Evolutionary conservation across 371 early-diverging fungal genomes (phyloP).

Genomic region (Mortierella sp.): DNA sequence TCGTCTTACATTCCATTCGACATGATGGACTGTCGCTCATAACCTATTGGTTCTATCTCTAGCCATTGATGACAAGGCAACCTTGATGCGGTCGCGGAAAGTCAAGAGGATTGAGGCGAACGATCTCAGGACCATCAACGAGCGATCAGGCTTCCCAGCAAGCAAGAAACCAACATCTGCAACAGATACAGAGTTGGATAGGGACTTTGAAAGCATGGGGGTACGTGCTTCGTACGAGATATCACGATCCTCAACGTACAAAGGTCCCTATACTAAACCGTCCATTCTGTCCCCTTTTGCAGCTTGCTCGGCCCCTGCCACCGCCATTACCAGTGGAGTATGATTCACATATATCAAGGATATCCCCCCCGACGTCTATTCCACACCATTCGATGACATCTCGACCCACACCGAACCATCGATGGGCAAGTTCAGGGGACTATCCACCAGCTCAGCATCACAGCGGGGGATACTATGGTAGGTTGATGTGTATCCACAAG

Average conservation of each 20-base stretch:
- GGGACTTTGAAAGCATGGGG: slow-evolving; percentile 60
- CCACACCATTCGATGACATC: slow-evolving; percentile 16
- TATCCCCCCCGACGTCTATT: slow-evolving; percentile 20
- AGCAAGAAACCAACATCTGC: slow-evolving; percentile 57
- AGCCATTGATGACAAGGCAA: slow-evolving; percentile 48
- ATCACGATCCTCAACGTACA: no score
- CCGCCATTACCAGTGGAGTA: slow-evolving; percentile 12
- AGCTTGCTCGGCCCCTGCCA: slow-evolving; percentile 34
- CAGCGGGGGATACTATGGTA: slow-evolving; percentile 30
- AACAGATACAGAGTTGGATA: slow-evolving; percentile 56
- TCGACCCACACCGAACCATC: slow-evolving; percentile 11
- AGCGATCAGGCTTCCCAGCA: slow-evolving; percentile 59
- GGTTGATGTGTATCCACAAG: background rate
- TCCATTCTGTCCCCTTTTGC: background rate
- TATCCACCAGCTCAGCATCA: slow-evolving; percentile 15
- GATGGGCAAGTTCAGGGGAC: slow-evolving; percentile 27
- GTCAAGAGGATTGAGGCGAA: slow-evolving; percentile 55
- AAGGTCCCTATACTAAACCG: background rate
- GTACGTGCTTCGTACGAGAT: slow-evolving; percentile 34
- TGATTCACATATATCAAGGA: slow-evolving; percentile 7
- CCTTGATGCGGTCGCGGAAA: slow-evolving; percentile 54
- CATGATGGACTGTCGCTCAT: no score
- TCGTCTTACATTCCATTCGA: background rate
- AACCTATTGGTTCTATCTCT: slow-evolving; percentile 2
- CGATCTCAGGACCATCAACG: slow-evolving; percentile 60